These are phyloP conservation scores for Fusarium sambucinum DNA, from an alignment of 2,329 filamentous ascomycete species.

Conservation along the genomic window DNA sequence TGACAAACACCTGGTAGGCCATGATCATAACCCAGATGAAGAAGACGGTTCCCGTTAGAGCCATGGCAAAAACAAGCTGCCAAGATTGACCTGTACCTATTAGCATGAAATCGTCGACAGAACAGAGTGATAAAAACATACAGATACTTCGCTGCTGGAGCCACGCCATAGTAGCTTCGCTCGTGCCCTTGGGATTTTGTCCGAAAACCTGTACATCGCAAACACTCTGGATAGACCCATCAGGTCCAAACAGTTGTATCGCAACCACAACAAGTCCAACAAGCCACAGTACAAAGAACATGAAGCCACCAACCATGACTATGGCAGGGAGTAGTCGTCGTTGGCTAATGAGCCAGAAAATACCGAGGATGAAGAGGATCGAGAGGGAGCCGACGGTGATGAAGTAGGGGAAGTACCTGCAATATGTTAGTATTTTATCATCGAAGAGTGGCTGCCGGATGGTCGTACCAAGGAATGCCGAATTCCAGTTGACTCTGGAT, in stretches of 20 bases:
- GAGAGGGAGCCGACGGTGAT: slow-evolving; percentile 70
- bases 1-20: slow-evolving; percentile 72
- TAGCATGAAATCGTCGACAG: slow-evolving; percentile 21
- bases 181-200: slow-evolving; percentile 63
- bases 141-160: slow-evolving; percentile 73
- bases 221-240: slow-evolving; percentile 68
- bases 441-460: too few relatives aligned
- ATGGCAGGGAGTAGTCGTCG: slow-evolving; percentile 71
- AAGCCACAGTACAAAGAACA: slow-evolving; percentile 76
- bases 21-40: slow-evolving; percentile 77
- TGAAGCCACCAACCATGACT: slow-evolving; percentile 73
- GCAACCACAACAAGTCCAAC: slow-evolving; percentile 72
- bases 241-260: slow-evolving; percentile 73
- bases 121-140: slow-evolving; percentile 54
- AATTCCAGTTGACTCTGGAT: slow-evolving; percentile 68
- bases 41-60: slow-evolving; percentile 69
- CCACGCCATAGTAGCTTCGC: slow-evolving; percentile 70
- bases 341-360: slow-evolving; percentile 72
- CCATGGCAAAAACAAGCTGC: slow-evolving; percentile 74
- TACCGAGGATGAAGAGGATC: slow-evolving; percentile 73
- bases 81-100: slow-evolving; percentile 67
- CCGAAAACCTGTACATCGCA: slow-evolving; percentile 71
- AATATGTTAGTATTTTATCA: slow-evolving; percentile 3
- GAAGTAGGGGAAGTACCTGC: slow-evolving; percentile 76
- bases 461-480: slow-evolving; percentile 69